phyloP scores from a whole-genome alignment of 495 filamentous ascomycete genomes.

The Neurospora hispaniola region DNA sequence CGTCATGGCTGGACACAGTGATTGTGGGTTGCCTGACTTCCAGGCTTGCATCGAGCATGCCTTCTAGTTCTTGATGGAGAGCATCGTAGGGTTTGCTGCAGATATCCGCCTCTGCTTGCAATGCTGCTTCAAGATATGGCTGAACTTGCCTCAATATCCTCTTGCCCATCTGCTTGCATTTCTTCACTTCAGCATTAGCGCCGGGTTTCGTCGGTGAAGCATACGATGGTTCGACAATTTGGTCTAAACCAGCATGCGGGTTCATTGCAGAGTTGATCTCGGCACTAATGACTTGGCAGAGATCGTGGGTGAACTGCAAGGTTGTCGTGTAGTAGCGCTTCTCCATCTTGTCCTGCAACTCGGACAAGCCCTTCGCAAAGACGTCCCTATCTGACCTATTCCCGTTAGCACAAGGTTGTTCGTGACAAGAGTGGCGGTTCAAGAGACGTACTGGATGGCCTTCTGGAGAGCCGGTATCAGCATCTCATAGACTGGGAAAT shows the following conservation, averaged over 20 bases:
- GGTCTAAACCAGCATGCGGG: conserved; percentile 3
- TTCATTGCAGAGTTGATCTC: conserved; percentile 45
- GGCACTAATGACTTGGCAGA: conserved; percentile 56
- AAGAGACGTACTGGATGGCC: conserved; percentile 50
- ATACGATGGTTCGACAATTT: conserved; percentile 13
- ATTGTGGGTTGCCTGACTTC: conserved; percentile 28
- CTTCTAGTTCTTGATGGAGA: conserved; percentile 61
- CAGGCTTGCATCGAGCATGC: conserved; percentile 52
- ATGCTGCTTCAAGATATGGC: conserved; percentile 62
- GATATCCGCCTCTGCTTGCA: conserved; percentile 70
- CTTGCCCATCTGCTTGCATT: conserved; percentile 60
- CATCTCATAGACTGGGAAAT: conserved; percentile 75
- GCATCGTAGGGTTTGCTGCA: conserved; percentile 56
- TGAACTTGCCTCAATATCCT: conserved; percentile 75
- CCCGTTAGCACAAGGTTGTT: conserved; percentile 12
- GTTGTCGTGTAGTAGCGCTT: conserved; percentile 66
- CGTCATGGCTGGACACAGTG: conserved; percentile 15
- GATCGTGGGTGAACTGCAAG: conserved; percentile 59
- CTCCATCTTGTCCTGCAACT: conserved; percentile 54
- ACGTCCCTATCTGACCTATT: conserved; percentile 64
- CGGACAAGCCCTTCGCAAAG: conserved; percentile 54
- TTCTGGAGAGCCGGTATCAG: conserved; percentile 74
- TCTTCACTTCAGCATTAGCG: conserved; percentile 26
- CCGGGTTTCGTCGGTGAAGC: conserved; percentile 21
- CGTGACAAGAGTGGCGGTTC: background rate